phyloP scores from a whole-genome alignment of 2,329 filamentous ascomycete species.

The Colletotrichum endophyticum region DNA sequence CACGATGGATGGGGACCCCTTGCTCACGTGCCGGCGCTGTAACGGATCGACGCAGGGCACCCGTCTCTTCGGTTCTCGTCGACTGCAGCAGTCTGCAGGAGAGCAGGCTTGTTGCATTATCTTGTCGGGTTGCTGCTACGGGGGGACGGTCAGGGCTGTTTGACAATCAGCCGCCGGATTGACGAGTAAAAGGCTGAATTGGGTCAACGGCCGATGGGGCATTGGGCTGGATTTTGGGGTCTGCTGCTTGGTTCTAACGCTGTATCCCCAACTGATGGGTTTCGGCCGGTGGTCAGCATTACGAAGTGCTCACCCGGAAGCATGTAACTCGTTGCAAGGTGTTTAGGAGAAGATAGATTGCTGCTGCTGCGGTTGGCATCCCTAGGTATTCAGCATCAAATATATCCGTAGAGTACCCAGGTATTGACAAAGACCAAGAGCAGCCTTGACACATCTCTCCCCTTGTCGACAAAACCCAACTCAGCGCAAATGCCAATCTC shows the following conservation, averaged over 20 bases:
- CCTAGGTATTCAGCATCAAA: not conserved
- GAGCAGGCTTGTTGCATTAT: not conserved
- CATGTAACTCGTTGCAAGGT: not conserved
- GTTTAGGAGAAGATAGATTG: not conserved
- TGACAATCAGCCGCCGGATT: not conserved
- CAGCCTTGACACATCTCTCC: not conserved
- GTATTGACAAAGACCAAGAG: not conserved
- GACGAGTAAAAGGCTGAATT: not conserved
- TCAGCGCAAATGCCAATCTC: not conserved
- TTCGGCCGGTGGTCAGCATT: not conserved
- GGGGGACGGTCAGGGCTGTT: not conserved
- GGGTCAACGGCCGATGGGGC: not conserved
- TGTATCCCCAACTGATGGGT: not conserved
- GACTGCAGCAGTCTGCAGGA: not conserved
- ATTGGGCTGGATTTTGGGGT: not conserved
- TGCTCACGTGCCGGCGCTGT: slow-evolving; percentile 10
- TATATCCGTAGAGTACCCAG: not conserved
- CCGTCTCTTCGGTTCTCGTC: not conserved
- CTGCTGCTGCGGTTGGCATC: not conserved
- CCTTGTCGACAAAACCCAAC: not conserved
- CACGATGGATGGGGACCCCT: not conserved
- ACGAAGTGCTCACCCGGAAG: not conserved
- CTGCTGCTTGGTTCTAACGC: too few relatives aligned
- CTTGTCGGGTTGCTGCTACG: not conserved
- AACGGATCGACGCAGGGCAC: slow-evolving; percentile 19